Evolutionary conservation across 73 alveolate genomes (phyloP), one percentile per base, ranked within the genome.

Genomic region (Symbiodinium pilosum): DNA sequence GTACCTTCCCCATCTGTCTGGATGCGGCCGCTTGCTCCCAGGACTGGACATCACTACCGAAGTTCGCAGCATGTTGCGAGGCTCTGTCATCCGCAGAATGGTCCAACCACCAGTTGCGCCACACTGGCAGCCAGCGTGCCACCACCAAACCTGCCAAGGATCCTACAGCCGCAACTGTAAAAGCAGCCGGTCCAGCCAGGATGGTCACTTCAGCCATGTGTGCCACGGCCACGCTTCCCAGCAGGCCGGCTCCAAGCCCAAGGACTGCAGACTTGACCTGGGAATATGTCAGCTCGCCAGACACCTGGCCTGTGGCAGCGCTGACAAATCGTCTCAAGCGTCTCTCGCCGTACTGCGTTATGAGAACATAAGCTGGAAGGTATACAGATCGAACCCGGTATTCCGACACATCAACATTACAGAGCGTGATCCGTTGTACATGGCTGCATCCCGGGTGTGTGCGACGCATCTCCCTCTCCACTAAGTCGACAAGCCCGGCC

Each of bases 111-210:
- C 81, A 64, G 81, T 64, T 64, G 81, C 81, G 81, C 38, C 30
- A 64, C 41, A 64, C 30, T 18, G 81, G 81, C 32, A 64, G 34
- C 16, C 81, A 64, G 81, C 81, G 81, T 1, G 81, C 81, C 32
- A 64, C 81, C 38, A 28, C 39, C 81, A 64, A 64, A 64, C 81
- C 81, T 20, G 81, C 81, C 81, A 64, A 64, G 81, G 81, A 64
- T 30, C 39, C 81, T 1, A 38, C 81, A 64, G 81, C 81, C 34
- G 81, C 81, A 20, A 64, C 81, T 18, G 81, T n/a, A 38, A 64
- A 64, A 64, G 81, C 81, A 38, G 81, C 81, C 0, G 81, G 81
- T n/a, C 81, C 81, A 24, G 81, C 81, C 12, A 64, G 81, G 39
- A 64, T 38, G 2, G 81, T 26, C 81, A 64, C 38, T 26, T 26